Conservation (phyloP, 139 green algal genomes). For the Volvox africanus region DNA sequence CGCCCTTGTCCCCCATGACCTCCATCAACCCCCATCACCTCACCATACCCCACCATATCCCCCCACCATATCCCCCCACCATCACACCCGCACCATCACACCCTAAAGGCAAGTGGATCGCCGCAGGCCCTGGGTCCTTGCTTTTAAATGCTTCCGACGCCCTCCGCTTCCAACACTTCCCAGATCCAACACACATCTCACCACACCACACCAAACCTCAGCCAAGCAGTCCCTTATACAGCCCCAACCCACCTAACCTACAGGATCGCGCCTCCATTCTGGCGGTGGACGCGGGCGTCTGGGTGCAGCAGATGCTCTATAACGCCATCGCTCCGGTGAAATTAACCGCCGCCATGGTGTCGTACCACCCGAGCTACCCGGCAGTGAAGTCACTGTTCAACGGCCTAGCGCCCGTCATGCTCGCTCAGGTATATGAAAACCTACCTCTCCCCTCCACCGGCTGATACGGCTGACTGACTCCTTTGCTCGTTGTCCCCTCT, state of each 20-base stretch:
- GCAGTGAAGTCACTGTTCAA: not conserved
- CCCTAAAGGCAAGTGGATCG: no score
- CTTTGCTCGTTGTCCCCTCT: no score
- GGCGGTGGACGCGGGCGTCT: not conserved
- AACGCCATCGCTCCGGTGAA: not conserved
- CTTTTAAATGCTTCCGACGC: not conserved
- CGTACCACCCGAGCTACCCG: not conserved
- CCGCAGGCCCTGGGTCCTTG: not conserved
- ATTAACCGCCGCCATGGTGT: conserved; percentile 1
- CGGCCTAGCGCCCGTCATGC: not conserved
- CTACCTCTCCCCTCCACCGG: not conserved
- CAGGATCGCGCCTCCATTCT: conserved; percentile 17
- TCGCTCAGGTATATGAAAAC: not conserved
- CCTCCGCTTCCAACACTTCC: no score
- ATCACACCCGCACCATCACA: no score
- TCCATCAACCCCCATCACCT: no score
- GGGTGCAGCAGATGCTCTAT: not conserved
- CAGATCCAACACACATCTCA: no score
- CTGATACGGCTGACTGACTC: not conserved
- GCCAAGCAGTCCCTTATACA: not conserved
- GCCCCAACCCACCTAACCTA: not conserved
- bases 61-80: no score
- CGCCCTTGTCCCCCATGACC: no score
- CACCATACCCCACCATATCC: no score
- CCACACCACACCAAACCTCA: no score